Percentiles rank a stretch among this genome's conserved stretches.
Conservation (phyloP, 768 basidiomycete genomes). For the Phlebiopsis gigantea region DNA sequence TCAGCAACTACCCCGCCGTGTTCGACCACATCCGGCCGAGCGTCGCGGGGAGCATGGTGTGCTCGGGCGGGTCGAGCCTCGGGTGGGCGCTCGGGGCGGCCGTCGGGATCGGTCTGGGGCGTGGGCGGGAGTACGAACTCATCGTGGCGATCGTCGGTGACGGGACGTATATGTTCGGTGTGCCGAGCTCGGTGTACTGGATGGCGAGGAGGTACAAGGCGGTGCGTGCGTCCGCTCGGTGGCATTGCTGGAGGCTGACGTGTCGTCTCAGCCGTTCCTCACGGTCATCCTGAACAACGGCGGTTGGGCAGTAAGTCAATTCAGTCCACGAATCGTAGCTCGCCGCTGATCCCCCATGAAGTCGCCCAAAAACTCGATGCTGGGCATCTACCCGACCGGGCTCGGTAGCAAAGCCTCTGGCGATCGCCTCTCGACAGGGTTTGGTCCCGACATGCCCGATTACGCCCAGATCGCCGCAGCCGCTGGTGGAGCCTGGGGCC, state of each 20-base stretch:
- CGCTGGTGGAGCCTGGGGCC: slow-evolving; percentile 67
- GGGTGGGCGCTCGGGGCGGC: slow-evolving; percentile 68
- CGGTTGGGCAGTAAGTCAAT: slow-evolving; percentile 48
- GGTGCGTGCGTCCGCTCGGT: slow-evolving; percentile 33
- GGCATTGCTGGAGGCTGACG: background rate
- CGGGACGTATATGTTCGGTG: slow-evolving; percentile 62
- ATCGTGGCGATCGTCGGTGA: slow-evolving; percentile 61
- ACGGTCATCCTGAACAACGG: slow-evolving; percentile 71
- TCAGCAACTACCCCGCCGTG: slow-evolving; percentile 47
- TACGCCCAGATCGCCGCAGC: slow-evolving; percentile 60
- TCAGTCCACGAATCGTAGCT: background rate
- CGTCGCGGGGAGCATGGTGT: slow-evolving; percentile 42
- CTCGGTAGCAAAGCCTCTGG: slow-evolving; percentile 40
- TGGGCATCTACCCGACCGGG: slow-evolving; percentile 57
- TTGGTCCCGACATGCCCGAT: slow-evolving; percentile 59
- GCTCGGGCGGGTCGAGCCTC: slow-evolving; percentile 60
- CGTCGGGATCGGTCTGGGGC: slow-evolving; percentile 51
- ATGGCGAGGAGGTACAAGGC: slow-evolving; percentile 66
- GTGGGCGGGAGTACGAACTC: slow-evolving; percentile 40
- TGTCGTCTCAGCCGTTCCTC: slow-evolving; percentile 50
- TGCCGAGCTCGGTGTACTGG: slow-evolving; percentile 66
- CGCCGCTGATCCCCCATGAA: slow-evolving; percentile 15
- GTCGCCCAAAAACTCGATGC: slow-evolving; percentile 61
- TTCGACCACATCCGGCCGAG: slow-evolving; percentile 59
- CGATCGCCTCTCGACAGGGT: slow-evolving; percentile 52